phyloP scores from a whole-genome alignment of 1,284 basidiomycete species.

The Ganoderma leucocontextum region DNA sequence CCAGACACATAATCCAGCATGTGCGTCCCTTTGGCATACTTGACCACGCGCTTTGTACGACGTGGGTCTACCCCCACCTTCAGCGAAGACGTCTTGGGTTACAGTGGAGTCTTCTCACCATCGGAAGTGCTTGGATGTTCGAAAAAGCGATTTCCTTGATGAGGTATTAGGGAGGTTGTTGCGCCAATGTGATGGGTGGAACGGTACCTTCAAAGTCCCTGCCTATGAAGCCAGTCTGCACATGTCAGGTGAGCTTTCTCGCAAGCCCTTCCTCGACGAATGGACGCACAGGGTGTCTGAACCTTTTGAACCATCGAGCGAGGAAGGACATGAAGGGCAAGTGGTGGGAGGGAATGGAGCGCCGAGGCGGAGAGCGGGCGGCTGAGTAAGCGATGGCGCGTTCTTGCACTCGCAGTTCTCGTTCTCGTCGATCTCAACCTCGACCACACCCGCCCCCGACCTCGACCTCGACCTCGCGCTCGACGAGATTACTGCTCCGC shows the following conservation, averaged over 20 bases:
- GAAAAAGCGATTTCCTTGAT: slow-evolving; percentile 41
- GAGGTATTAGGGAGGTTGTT: not conserved
- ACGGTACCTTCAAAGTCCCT: slow-evolving; percentile 40
- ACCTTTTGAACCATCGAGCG: slow-evolving; percentile 32
- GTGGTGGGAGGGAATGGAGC: not conserved
- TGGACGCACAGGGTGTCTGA: slow-evolving; percentile 38
- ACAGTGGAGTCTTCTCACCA: slow-evolving; percentile 27
- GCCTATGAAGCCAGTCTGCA: slow-evolving; percentile 38
- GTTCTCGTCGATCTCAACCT: slow-evolving; percentile 13
- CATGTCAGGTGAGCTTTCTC: slow-evolving; percentile 3
- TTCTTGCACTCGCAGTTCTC: too few relatives aligned
- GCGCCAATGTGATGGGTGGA: not conserved
- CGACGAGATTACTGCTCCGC: slow-evolving; percentile 19
- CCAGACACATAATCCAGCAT: slow-evolving; percentile 42
- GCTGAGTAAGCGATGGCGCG: slow-evolving; percentile 13
- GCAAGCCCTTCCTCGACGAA: too few relatives aligned
- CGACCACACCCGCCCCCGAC: slow-evolving; percentile 8
- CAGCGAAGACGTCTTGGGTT: not conserved
- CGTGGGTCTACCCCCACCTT: slow-evolving; percentile 24
- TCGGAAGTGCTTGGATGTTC: slow-evolving; percentile 39
- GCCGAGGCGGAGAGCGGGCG: not conserved
- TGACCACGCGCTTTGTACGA: slow-evolving; percentile 43
- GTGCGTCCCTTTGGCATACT: slow-evolving; percentile 39
- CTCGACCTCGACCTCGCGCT: slow-evolving; percentile 11
- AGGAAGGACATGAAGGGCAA: slow-evolving; percentile 35